Evolutionary conservation across 371 early-diverging fungal genomes (phyloP).

Genomic region (Rhizopus sp.): DNA sequence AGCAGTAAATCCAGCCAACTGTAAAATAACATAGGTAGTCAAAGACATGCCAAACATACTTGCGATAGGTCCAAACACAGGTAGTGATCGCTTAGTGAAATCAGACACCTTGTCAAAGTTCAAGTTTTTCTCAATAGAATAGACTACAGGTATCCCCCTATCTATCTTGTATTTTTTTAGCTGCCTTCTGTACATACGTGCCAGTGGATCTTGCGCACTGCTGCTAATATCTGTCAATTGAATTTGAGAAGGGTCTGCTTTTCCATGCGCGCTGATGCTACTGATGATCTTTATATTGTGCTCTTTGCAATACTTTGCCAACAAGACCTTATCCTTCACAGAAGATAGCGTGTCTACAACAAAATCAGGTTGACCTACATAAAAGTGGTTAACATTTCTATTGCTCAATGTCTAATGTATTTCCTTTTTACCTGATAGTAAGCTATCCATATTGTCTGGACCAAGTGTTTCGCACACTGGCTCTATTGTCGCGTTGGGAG

Average conservation of each 20-base stretch:
- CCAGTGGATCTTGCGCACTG: conserved; percentile 88
- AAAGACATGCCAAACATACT: conserved; percentile 92
- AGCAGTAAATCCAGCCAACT: conserved; percentile 72
- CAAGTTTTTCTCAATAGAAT: conserved; percentile 85
- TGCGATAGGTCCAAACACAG: conserved; percentile 85
- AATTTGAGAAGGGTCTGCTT: conserved; percentile 90
- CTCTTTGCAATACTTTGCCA: conserved; percentile 82
- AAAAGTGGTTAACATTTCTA: too few species aligned
- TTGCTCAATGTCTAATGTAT: background rate
- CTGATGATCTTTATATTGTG: conserved; percentile 74
- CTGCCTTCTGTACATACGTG: conserved; percentile 79
- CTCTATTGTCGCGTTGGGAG: conserved; percentile 80
- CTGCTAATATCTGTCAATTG: conserved; percentile 92
- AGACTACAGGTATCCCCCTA: conserved; percentile 82
- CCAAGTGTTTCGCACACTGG: conserved; percentile 69
- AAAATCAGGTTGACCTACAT: conserved; percentile 58
- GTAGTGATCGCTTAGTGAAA: conserved; percentile 79
- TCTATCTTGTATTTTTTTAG: conserved; percentile 74
- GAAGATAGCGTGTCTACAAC: conserved; percentile 91
- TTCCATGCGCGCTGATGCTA: conserved; percentile 93
- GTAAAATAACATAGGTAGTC: conserved; percentile 82
- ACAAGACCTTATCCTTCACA: conserved; percentile 83
- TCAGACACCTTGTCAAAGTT: conserved; percentile 59
- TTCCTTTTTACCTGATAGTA: conserved; percentile 58
- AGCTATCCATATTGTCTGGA: conserved; percentile 55